Evolutionary conservation across 2,329 filamentous ascomycete species (phyloP).

Genomic region (Myriosclerotinia duriaeana): DNA sequence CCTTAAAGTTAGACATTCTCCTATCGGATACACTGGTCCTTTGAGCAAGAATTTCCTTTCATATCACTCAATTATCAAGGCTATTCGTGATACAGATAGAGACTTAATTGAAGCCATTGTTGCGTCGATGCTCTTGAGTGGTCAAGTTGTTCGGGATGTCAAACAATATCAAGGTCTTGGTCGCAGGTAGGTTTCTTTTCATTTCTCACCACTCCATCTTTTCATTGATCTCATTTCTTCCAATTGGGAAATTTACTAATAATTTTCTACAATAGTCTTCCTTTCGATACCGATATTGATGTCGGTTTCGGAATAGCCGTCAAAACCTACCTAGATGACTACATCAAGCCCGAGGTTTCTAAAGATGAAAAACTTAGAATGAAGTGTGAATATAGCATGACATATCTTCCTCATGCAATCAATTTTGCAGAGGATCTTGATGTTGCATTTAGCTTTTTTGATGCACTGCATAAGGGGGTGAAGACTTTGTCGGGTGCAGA

Average conservation of each 20-base stretch:
- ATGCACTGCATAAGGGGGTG: slow-evolving; percentile 57
- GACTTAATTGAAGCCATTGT: slow-evolving; percentile 83
- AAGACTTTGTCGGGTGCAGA: slow-evolving; percentile 53
- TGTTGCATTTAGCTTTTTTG: slow-evolving; percentile 57
- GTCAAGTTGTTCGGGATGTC: slow-evolving; percentile 71
- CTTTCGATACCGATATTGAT: slow-evolving; percentile 68
- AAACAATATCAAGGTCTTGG: slow-evolving; percentile 62
- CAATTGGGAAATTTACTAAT: background rate
- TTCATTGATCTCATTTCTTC: background rate
- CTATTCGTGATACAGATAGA: slow-evolving; percentile 75
- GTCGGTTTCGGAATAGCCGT: slow-evolving; percentile 76
- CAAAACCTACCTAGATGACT: slow-evolving; percentile 75
- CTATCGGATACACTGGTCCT: slow-evolving; percentile 90
- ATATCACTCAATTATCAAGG: slow-evolving; percentile 79
- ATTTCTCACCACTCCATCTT: slow-evolving; percentile 21
- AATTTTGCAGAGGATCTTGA: slow-evolving; percentile 60
- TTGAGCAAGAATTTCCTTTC: slow-evolving; percentile 85
- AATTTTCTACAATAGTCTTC: slow-evolving; percentile 49
- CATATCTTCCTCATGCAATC: slow-evolving; percentile 57
- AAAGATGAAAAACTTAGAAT: slow-evolving; percentile 48
- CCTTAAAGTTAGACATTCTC: slow-evolving; percentile 76
- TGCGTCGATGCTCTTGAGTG: slow-evolving; percentile 76
- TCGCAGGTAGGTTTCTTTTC: slow-evolving; percentile 58
- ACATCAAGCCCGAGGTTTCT: slow-evolving; percentile 58
- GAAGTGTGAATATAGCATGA: slow-evolving; percentile 49